Conservation (phyloP, 768 basidiomycete genomes). For the Leccinum truebloodii region DNA sequence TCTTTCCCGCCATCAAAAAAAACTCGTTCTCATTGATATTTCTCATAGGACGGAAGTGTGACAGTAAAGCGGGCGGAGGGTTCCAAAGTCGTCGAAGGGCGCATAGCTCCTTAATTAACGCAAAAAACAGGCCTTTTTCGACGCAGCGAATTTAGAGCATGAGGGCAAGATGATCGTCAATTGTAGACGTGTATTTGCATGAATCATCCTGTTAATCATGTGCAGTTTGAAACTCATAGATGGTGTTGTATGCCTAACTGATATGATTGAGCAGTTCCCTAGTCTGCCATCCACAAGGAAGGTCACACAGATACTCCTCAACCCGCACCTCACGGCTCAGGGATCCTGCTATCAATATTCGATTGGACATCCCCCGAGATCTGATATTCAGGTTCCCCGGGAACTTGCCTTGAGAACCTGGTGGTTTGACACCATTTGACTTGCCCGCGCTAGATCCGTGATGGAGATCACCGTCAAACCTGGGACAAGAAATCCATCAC, state of each 20-base stretch:
- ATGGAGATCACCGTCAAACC: no score
- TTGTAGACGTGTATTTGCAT: neutral
- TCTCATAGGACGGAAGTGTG: conserved; percentile 64
- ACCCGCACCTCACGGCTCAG: neutral
- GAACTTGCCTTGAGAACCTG: no score
- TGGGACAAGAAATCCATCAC: neutral
- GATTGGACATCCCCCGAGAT: neutral
- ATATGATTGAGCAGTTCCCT: neutral
- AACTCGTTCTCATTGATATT: neutral
- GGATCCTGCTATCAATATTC: neutral
- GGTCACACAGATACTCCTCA: neutral
- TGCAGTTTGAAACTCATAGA: conserved; percentile 1
- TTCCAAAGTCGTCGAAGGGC: conserved; percentile 24
- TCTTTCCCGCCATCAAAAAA: neutral
- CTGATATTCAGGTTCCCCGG: neutral
- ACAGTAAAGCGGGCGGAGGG: conserved; percentile 50
- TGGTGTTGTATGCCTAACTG: neutral
- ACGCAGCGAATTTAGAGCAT: neutral
- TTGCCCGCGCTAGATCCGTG: neutral
- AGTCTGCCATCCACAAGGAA: neutral
- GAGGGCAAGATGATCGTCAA: neutral
- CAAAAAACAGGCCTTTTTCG: neutral
- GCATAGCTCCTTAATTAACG: conserved; percentile 9
- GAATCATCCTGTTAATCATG: neutral
- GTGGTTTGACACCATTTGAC: no score